phyloP scores from a whole-genome alignment of 176 grass and related monocot genomes.

The Miscanthus lutarioriparius region DNA sequence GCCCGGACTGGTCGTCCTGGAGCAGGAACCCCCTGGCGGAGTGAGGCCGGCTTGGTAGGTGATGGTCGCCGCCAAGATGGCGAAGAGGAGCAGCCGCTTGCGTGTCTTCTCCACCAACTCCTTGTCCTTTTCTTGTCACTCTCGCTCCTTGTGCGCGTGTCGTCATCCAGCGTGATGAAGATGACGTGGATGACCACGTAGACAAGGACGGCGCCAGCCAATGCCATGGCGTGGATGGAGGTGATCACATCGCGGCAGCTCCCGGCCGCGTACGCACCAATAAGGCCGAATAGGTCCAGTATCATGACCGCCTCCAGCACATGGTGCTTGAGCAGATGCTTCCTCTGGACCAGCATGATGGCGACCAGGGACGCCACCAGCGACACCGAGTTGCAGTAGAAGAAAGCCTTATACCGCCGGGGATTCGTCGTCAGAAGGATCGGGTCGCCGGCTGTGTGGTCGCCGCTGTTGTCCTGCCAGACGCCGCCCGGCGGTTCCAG shows the following conservation, averaged over 20 bases:
- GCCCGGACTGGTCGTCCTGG: not conserved
- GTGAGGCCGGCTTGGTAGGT: constrained; percentile 50
- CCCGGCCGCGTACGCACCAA: constrained; percentile 38
- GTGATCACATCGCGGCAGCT: constrained; percentile 12
- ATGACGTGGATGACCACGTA: constrained; percentile 25
- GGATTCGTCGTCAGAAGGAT: constrained; percentile 21
- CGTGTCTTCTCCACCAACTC: not conserved
- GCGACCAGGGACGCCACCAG: constrained; percentile 36
- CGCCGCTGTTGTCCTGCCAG: constrained; percentile 12
- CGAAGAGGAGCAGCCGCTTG: constrained; percentile 42
- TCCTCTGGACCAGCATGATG: constrained; percentile 34
- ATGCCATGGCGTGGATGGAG: constrained; percentile 23
- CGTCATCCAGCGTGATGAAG: not conserved
- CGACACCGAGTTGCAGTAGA: constrained; percentile 39
- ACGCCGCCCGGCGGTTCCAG: constrained; percentile 44
- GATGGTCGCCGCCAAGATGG: constrained; percentile 36
- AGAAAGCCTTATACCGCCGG: constrained; percentile 30
- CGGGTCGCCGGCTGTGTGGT: constrained; percentile 26
- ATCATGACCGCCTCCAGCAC: constrained; percentile 33
- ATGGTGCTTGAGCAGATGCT: not conserved
- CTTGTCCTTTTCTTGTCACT: not conserved
- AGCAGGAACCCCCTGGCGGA: constrained; percentile 16
- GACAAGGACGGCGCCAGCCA: constrained; percentile 8
- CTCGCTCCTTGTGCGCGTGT: not conserved
- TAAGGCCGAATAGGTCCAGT: constrained; percentile 32